Conservation (phyloP, 306 rosid genomes). For the Rosa rugosa region DNA sequence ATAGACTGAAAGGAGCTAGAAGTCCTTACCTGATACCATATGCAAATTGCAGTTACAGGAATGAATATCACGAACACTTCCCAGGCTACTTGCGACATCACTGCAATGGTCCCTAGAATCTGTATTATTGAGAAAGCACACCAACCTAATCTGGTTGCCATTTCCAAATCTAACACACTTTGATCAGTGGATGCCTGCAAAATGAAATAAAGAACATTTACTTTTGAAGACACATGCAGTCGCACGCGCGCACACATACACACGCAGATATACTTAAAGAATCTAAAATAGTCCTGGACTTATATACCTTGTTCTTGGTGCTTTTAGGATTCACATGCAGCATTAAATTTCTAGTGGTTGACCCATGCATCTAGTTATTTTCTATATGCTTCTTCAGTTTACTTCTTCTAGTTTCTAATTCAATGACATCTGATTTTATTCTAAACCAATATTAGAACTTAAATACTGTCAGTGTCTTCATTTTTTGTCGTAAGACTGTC, state of each 20-base stretch:
- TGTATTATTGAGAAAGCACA: conserved; percentile 92
- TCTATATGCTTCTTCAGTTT: neutral
- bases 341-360: neutral
- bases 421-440: neutral
- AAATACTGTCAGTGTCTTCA: neutral
- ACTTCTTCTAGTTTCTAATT: neutral
- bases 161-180: conserved; percentile 86
- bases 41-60: conserved; percentile 81
- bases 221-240: neutral
- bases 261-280: neutral
- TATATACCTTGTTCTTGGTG: neutral
- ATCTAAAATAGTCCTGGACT: neutral
- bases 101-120: conserved; percentile 82
- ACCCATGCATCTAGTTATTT: neutral
- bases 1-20: neutral
- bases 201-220: conserved; percentile 14
- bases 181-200: conserved; percentile 94
- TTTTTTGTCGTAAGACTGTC: neutral
- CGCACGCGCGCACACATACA: neutral
- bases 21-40: conserved; percentile 87
- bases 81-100: conserved; percentile 98
- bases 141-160: conserved; percentile 79
- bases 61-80: conserved; percentile 87
- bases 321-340: neutral
- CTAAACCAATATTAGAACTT: neutral